Base-by-base conservation (phyloP, 257 asterid genomes). In the Gynochthodes officinalis region DNA sequence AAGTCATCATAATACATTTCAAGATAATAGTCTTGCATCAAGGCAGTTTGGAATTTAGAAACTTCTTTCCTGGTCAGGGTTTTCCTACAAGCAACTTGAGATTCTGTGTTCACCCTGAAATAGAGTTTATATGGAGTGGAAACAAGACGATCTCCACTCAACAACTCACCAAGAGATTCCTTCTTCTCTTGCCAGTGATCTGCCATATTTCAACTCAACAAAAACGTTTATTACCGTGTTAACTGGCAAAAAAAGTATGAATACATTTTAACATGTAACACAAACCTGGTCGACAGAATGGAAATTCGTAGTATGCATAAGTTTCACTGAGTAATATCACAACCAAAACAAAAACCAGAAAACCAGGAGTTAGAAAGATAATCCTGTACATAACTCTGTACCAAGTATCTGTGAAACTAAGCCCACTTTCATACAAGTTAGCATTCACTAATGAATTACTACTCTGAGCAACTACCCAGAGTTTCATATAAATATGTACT, bases 1-100 rank as follows among this genome's bases (percentile, higher is more conserved):
- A 76, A 63, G 64, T 76, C 72, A 64, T 76, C 80, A 53, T 70
- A 76, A 64, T 70, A 76, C 76, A 76, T 70, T 32, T 76, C 72
- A 40, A 70, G 19, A 32, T 62, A 76, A 40, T 76, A 76, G 62
- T 76, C 80, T 58, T 59, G 66, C 53, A 52, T 49, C 18, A 70
- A 32, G 50, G 76, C 62, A 21, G 71, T 53, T 76, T 42, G 67
- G 62, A 76, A 76, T 46, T 39, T 44, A n/a, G 71, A 58, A 63
- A 70, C 76, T 70, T 76, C 72, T 27, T 70, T 62, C 73, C 27
- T 46, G 33, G 68, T 75, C 49, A 67, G 55, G 55, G 16, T 50
- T 50, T 50, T 50, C 4, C 55, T 50, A 19, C 55, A 50, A 1
- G 55, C 55, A 50, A 50, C 55, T 19, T 18, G 25, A 50, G 7